Percentiles rank a stretch among this genome's conserved stretches.
Conservation (phyloP, 2,329 filamentous ascomycete species). For the Colletotrichum acutatum region DNA sequence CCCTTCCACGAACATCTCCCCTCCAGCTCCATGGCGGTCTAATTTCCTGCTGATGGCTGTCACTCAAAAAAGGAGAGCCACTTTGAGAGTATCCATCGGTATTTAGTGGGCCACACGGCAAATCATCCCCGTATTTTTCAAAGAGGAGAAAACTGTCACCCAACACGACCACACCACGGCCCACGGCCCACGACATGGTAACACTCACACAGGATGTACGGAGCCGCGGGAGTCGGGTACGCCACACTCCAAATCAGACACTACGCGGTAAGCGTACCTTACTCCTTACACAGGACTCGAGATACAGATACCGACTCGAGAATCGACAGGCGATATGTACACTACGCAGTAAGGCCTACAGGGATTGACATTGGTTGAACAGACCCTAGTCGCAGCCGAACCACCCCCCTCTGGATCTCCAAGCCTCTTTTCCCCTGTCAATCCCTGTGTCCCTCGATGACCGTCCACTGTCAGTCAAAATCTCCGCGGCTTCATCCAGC, state of each 20-base stretch:
- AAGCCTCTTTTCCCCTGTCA: neutral
- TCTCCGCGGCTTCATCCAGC: slow-evolving; percentile 27
- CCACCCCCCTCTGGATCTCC: neutral
- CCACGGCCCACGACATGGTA: neutral
- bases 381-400: neutral
- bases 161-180: neutral
- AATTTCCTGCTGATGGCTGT: slow-evolving; percentile 23
- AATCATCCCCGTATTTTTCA: slow-evolving; percentile 12
- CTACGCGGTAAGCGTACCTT: no score
- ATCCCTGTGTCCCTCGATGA: neutral
- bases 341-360: neutral
- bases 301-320: neutral
- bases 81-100: slow-evolving; percentile 5
- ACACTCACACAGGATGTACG: neutral
- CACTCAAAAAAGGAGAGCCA: slow-evolving; percentile 13
- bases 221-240: neutral
- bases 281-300: neutral
- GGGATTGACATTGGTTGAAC: neutral
- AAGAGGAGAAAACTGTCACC: neutral
- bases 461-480: slow-evolving; percentile 12
- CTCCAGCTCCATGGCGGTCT: slow-evolving; percentile 15
- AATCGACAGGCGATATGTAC: neutral
- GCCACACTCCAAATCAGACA: neutral
- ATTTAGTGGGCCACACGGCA: slow-evolving; percentile 4
- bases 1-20: slow-evolving; percentile 8